Base-by-base conservation (phyloP, 2,329 filamentous ascomycete genomes). In the Lachnellula cervina region DNA sequence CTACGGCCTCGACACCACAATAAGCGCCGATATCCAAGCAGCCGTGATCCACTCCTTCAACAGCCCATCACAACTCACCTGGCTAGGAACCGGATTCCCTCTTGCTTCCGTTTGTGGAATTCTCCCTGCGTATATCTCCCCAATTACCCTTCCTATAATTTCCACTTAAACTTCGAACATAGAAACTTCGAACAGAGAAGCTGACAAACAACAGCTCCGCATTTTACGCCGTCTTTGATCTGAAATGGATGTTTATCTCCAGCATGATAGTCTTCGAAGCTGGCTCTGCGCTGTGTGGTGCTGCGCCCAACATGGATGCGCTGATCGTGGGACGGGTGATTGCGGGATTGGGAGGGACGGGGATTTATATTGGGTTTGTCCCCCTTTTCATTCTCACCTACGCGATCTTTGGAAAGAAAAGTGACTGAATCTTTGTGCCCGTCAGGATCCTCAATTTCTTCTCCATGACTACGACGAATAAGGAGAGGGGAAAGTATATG, bases 261-360 rank as follows among this genome's bases (percentile, higher is more conserved):
- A 52, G 57, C 37, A 59, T 65, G 23, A 44, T 60, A 8, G 9
- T 59, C 2, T 63, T 63, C 32, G 55, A 55, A 55, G 49, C 68
- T 19, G 66, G 66, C 11, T 63, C 59, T 40, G 52, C 64, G 2
- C 49, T 69, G 19, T 69, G 67, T 46, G 67, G 62, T 25, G 58
- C 62, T 1, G 68, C 67, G 17, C 65, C 67, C 7, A 65, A 46
- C n/a, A 63, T 63, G 68, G 62, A 71, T 49, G 73, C 73, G 9
- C 59, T 80, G 8, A 79, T 80, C 55, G 62, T 74, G 13, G 75
- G 75, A 1, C 67, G 74, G 13, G 73, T 69, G n/a, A 63, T 75
- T 42, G 68, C 68, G 32, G 75, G 74, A n/a, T 59, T 71, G 3
- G 73, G 74, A 1, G 74, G 73, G 0, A 16, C 47, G 3, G 47